Percentiles rank a stretch among this genome's conserved stretches.
phyloP scores from a whole-genome alignment of 139 green algal genomes.

The Haematococcus sp. region DNA sequence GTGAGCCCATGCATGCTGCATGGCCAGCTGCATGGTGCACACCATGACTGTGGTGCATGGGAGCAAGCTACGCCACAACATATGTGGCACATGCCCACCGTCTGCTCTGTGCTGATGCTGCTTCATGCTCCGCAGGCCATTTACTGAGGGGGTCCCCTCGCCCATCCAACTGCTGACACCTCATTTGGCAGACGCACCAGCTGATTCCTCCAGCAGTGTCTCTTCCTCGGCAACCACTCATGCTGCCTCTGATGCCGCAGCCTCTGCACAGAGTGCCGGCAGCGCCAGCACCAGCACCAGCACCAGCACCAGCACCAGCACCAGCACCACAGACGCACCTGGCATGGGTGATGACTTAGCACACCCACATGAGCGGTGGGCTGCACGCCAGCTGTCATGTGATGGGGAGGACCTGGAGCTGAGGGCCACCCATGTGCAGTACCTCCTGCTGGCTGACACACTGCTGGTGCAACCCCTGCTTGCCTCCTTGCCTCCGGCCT shows the following conservation, averaged over 20 bases:
- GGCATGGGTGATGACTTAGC: neutral
- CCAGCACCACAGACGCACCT: slow-evolving; percentile 2
- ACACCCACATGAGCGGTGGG: slow-evolving; percentile 40
- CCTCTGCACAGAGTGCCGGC: neutral
- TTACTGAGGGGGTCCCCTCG: neutral
- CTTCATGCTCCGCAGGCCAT: slow-evolving; percentile 7
- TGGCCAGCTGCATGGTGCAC: neutral
- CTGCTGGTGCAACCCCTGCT: slow-evolving; percentile 46
- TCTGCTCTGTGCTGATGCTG: too few relatives aligned
- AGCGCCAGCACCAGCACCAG: neutral
- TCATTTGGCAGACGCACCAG: neutral
- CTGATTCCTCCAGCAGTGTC: neutral
- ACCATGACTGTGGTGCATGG: neutral
- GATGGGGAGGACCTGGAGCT: slow-evolving; percentile 76
- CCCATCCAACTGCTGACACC: slow-evolving; percentile 12
- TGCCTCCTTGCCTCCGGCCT: neutral
- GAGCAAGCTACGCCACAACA: neutral
- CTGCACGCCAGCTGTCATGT: slow-evolving; percentile 42
- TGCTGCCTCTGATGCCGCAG: neutral
- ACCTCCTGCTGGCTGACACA: slow-evolving; percentile 69
- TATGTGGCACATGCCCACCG: neutral
- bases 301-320: neutral
- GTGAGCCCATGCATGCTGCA: slow-evolving; percentile 23
- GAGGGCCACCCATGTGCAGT: slow-evolving; percentile 50
- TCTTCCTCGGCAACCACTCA: neutral